phyloP scores from a whole-genome alignment of 371 early-diverging fungal species.

The Choanephora cucurbitarum region DNA sequence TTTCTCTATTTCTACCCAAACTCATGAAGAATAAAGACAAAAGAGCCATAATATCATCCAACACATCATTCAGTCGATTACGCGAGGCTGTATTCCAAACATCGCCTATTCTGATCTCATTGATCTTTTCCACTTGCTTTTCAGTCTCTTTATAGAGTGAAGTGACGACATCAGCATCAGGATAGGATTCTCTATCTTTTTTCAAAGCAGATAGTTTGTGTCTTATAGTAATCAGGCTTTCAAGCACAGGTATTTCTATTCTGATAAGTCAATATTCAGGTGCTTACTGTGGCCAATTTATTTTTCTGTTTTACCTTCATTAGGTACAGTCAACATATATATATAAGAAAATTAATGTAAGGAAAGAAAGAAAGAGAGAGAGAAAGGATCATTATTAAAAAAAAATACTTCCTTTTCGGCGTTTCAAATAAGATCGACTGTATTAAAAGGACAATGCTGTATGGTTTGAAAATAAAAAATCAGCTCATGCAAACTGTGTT shows the following conservation, averaged over 20 bases:
- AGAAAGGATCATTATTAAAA: background rate
- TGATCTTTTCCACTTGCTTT: slow-evolving; percentile 54
- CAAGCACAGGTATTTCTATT: slow-evolving; percentile 66
- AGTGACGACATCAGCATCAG: slow-evolving; percentile 59
- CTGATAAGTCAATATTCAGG: no score
- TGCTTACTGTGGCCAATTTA: no score
- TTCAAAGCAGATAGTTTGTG: slow-evolving; percentile 73
- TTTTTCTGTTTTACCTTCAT: slow-evolving; percentile 6
- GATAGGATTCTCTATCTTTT: slow-evolving; percentile 69
- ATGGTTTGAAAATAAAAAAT: no score
- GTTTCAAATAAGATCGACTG: no score
- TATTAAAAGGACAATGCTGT: no score
- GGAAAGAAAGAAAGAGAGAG: slow-evolving; percentile 2
- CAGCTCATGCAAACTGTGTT: no score
- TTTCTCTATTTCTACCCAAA: slow-evolving; percentile 75
- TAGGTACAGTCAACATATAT: slow-evolving; percentile 9
- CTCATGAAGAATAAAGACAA: slow-evolving; percentile 80
- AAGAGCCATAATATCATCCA: slow-evolving; percentile 81
- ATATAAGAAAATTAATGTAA: background rate
- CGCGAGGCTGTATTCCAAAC: slow-evolving; percentile 41
- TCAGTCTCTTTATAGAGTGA: slow-evolving; percentile 66
- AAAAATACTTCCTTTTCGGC: no score
- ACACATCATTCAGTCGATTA: slow-evolving; percentile 71
- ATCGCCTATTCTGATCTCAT: slow-evolving; percentile 48
- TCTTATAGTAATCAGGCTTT: slow-evolving; percentile 66